Base-by-base conservation (phyloP, 2,329 filamentous ascomycete genomes). In the Lojkania enalia region DNA sequence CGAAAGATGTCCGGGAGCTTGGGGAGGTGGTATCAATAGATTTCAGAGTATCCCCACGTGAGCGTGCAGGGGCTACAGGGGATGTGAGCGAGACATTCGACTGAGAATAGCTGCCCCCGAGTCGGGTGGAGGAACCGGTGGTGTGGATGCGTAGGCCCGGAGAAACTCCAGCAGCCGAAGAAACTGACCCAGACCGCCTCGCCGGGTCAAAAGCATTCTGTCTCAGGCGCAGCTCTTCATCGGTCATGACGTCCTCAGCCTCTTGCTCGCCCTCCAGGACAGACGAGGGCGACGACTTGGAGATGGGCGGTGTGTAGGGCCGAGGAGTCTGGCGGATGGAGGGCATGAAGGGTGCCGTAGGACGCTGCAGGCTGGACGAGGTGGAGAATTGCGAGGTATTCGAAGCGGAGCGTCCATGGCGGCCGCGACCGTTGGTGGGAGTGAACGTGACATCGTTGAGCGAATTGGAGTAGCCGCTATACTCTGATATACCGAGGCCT, bases 291-390 rank as follows among this genome's bases (percentile, higher is more conserved):
- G 75, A 73, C 1, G 78, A 78, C 38, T 73, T 72, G 33, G 73
- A 72, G 23, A 75, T 64, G 16, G 78, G 77, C 29, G 79, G 77
- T 3, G 77, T 80, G 64, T 77, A 80, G 6, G 76, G 73, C 36
- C 76, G 71, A 9, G 78, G 79, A 3, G 74, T 75, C 54, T 80
- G 79, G 40, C 78, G 76, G 72, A 82, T 77, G 1, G 78, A 74
- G 54, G 81, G 76, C 39, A 79, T 69, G 56, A 79, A 81, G 25
- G 77, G 73, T 20, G 74, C 74, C 19, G 73, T 75, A 2, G 77
- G 75, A 21, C 74, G 73, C 46, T 71, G 73, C 49, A 73, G 71
- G 49, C 71, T 74, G 3, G 77, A 76, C 32, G 70, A 71, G 4
- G 69, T 75, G 5, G 78, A 81, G 53, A 76, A 73, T 49, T 81